Base-by-base conservation (phyloP, 2,329 filamentous ascomycete species). In the Cercospora brassicicola region DNA sequence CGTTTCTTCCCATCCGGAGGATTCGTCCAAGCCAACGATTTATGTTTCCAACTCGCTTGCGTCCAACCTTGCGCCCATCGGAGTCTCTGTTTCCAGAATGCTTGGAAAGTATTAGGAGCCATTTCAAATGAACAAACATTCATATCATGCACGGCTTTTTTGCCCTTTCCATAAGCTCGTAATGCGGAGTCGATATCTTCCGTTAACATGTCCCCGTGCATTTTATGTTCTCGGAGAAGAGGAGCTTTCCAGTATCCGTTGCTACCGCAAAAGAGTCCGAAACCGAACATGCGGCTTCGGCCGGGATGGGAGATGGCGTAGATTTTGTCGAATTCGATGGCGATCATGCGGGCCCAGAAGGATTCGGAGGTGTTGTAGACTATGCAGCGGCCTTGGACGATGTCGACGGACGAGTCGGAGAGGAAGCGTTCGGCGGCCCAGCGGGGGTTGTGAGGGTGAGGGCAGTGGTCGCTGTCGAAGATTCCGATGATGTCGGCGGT, bases 321-420 rank as follows among this genome's bases (percentile, higher is more conserved):
- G 67, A 84, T 84, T 73, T 84, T 84, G 74, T 84, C 83, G 65
- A 84, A 84, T 69, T 84, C 83, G 36, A 84, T 80, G 2, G 81
- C 78, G 15, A 84, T 84, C 81, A 84, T 82, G 57, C 77, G 80
- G 0, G 83, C 80, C 53, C 82, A 76, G 70, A 83, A 78, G 4
- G 76, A 80, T 4, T 81, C 80, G 11, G 77, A 76, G 4, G 83
- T 78, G 72, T 84, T 84, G 76, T 84, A 83, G 33, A 84, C 77
- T 4, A 84, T 79, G 71, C 83, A 84, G 23, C 83, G 81, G 7
- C 83, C 83, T 74, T 84, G 83, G 5, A 84, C 83, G 65, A 84
- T 82, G 63, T 84, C 82, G 23, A 82, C 73, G n/a, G 79, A 77
- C 7, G 76, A 68, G 59, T 83, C 79, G 20, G 77, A 75, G 18